phyloP scores from a whole-genome alignment of 2,329 filamentous ascomycete genomes.

The Fusarium siculi region DNA sequence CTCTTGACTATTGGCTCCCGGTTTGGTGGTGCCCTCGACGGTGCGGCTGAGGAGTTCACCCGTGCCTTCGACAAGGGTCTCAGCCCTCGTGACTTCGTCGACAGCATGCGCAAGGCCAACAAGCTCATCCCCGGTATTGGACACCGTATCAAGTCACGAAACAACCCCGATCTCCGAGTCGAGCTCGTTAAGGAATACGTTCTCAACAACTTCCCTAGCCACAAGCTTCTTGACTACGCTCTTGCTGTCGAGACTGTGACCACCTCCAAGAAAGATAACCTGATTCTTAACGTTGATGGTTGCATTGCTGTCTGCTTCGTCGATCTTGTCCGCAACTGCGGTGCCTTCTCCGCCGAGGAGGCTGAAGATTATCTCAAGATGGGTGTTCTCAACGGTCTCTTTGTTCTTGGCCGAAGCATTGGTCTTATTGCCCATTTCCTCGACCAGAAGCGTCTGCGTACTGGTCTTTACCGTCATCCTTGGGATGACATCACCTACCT shows the following conservation, averaged over 20 bases:
- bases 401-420: conserved; percentile 96
- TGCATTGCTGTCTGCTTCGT: conserved; percentile 99
- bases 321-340: conserved; percentile 96
- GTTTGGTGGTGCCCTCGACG: conserved; percentile 98
- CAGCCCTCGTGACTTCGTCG: conserved; percentile 97
- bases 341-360: conserved; percentile 95
- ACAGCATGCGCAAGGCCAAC: conserved; percentile 99
- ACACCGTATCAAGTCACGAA: conserved; percentile 99
- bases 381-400: conserved; percentile 99
- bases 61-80: conserved; percentile 98
- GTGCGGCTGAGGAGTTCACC: conserved; percentile 97
- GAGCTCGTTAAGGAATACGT: conserved; percentile 99
- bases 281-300: conserved; percentile 98
- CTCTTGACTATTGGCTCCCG: conserved; percentile 97
- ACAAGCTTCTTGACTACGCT: conserved; percentile 98
- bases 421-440: conserved; percentile 99
- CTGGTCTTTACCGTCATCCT: conserved; percentile 97
- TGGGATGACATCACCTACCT: conserved; percentile 99
- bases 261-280: conserved; percentile 99
- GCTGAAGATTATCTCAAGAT: conserved; percentile 98
- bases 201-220: conserved; percentile 94
- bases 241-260: conserved; percentile 98
- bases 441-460: conserved; percentile 99
- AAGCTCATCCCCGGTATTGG: conserved; percentile 99
- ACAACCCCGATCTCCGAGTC: conserved; percentile 99